These are phyloP conservation scores for Claviceps sp. DNA, from an alignment of 2,329 filamentous ascomycete species.

Conservation along the genomic window DNA sequence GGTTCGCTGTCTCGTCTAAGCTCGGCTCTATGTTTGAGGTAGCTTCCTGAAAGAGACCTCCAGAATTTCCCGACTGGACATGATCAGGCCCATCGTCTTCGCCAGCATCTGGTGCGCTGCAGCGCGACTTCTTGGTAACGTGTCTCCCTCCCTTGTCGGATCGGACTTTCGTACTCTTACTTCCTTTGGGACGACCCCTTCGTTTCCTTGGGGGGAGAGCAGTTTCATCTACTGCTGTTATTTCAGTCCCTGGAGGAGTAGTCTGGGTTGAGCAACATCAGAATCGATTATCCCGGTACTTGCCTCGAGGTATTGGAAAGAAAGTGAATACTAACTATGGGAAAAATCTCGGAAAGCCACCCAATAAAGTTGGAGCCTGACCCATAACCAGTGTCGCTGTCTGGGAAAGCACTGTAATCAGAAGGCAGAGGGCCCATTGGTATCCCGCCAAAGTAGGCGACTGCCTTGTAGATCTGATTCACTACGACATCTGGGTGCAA, in stretches of 20 bases:
- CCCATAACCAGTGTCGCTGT: slow-evolving; percentile 42
- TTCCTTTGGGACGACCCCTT: slow-evolving; percentile 43
- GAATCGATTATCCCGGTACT: background rate
- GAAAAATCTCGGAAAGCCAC: slow-evolving; percentile 50
- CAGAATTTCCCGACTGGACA: background rate
- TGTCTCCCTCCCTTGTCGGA: slow-evolving; percentile 7
- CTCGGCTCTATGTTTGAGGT: background rate
- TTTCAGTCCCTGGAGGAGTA: background rate
- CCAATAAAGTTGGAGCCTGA: slow-evolving; percentile 44
- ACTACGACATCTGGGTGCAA: slow-evolving; percentile 43
- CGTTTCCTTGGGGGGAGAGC: slow-evolving; percentile 24
- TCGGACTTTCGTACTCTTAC: slow-evolving; percentile 22
- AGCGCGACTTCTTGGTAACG: background rate
- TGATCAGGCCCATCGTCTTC: background rate
- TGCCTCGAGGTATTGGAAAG: background rate
- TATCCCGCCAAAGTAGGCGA: slow-evolving; percentile 50
- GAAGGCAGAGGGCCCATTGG: slow-evolving; percentile 41
- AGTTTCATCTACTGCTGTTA: background rate
- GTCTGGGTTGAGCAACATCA: background rate
- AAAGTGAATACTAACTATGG: background rate
- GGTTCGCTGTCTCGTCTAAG: slow-evolving; percentile 3
- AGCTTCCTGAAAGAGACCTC: background rate
- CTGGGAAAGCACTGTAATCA: slow-evolving; percentile 34
- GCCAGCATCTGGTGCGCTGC: background rate
- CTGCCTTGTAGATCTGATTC: slow-evolving; percentile 47